These are phyloP conservation scores for Xylaria multiplex DNA, from an alignment of 2,329 filamentous ascomycete species.

Conservation along the genomic window DNA sequence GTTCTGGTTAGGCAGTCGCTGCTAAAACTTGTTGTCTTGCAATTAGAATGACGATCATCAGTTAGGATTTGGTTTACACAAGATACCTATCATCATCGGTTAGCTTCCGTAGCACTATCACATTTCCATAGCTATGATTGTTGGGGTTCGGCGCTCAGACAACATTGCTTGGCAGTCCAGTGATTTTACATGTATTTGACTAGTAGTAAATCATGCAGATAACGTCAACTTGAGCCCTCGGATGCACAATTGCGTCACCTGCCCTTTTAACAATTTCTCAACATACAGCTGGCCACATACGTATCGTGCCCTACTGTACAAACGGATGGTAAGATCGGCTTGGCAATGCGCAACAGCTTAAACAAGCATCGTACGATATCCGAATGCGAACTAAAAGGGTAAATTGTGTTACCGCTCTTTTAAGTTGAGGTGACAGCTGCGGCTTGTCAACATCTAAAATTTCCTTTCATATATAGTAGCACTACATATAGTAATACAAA, in stretches of 20 bases:
- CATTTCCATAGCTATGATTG: background rate
- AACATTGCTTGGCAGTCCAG: background rate
- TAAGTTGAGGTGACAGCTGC: constrained; percentile 4
- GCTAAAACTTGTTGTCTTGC: background rate
- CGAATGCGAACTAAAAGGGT: constrained; percentile 5
- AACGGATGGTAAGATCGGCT: background rate
- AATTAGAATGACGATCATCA: constrained; percentile 12
- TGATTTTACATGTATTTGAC: background rate
- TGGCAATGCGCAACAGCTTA: constrained; percentile 8
- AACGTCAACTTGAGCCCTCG: constrained; percentile 8
- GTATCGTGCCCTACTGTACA: background rate
- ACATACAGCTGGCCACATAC: background rate
- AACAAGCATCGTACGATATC: constrained; percentile 9
- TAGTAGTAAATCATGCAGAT: background rate
- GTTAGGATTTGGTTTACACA: background rate
- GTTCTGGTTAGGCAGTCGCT: background rate
- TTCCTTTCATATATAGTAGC: background rate
- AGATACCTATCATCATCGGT: background rate
- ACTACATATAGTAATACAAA: background rate
- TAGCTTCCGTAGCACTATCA: too few relatives aligned
- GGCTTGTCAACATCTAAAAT: constrained; percentile 12
- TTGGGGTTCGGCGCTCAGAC: background rate
- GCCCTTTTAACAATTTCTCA: background rate
- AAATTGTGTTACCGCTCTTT: background rate
- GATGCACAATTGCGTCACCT: constrained; percentile 31